Evolutionary conservation across 352 stramenopile species (phyloP).

Genomic region (Globisporangium yorkense): DNA sequence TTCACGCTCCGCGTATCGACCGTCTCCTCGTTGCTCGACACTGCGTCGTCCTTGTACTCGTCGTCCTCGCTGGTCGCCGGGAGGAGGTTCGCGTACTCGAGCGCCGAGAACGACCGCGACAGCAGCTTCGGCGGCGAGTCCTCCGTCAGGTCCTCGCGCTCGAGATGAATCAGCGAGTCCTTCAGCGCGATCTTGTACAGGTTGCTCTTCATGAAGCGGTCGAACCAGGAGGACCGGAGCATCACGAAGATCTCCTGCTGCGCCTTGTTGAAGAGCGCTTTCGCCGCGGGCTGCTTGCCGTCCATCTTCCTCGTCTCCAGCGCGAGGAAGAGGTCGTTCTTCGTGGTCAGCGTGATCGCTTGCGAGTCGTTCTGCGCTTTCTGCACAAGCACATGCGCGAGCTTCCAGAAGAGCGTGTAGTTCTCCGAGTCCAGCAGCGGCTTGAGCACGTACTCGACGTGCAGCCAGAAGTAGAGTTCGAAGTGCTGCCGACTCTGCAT

Average conservation of each 20-base stretch:
- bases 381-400: constrained; percentile 54
- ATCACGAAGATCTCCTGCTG: constrained; percentile 83
- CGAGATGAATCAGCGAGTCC: constrained; percentile 61
- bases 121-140: constrained; percentile 67
- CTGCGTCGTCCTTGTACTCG: constrained; percentile 8
- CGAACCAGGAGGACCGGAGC: constrained; percentile 74
- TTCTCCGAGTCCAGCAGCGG: constrained; percentile 45
- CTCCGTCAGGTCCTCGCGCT: constrained; percentile 49
- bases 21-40: constrained; percentile 10
- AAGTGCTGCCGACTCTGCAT: constrained; percentile 87
- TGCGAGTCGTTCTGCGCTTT: constrained; percentile 77
- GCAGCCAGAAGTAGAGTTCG: constrained; percentile 85
- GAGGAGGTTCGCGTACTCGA: constrained; percentile 19
- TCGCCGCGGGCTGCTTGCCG: constrained; percentile 41
- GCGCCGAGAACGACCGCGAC: constrained; percentile 47
- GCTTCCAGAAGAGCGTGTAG: constrained; percentile 57
- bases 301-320: constrained; percentile 36
- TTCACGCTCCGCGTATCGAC: constrained; percentile 6
- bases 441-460: constrained; percentile 85
- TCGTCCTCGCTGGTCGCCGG: constrained; percentile 4
- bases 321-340: constrained; percentile 54
- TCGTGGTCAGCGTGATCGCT: constrained; percentile 70
- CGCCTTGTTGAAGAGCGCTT: constrained; percentile 48
- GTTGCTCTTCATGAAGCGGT: constrained; percentile 81
- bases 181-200: constrained; percentile 76